Evolutionary conservation across 345 rosid species (phyloP), one percentile per base, ranked within the genome.

Genomic region (Syzygium aqueum): DNA sequence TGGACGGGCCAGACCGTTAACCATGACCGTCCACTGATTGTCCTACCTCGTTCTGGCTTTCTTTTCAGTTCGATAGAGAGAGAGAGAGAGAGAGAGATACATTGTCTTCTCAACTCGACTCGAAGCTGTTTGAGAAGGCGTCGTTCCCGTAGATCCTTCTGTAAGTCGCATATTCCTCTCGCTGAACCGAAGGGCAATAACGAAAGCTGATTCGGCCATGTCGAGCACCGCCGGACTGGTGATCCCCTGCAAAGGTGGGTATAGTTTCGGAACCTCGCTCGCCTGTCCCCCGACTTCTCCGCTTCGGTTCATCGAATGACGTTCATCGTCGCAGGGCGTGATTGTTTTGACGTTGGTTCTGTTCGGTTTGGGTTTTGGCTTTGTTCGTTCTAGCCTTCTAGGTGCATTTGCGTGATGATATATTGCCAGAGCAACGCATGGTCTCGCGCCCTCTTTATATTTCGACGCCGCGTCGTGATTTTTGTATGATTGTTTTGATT

Each of bases 171-270:
- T 73, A 19, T 5, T 10, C 49, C 80, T 73, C 82, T 73, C 49
- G 82, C 49, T 22, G 4, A 10, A 43, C 43, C 82, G 59, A 28
- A 14, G 30, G 25, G 22, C 11, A 3, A 22, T 37, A 10, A 80
- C 84, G 21, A 50, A 53, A 82, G 33, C 53, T 50, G 54, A 10
- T 7, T 83, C 73, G 53, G n/a, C 49, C 89, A 87, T 90, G 88
- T 84, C 90, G 23, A 77, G 51, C 86, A 86, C 89, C 85, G 91
- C 89, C 52, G 90, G 90, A 40, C 88, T 85, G 57, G 53, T 51
- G 49, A 86, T 89, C 46, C 86, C 85, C 73, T 89, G 92, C 88
- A 88, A 88, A 54, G 90, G 91, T 89, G 25, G 21, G 54, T 11
- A 23, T 37, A 37, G 25, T 73, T 73, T 37, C 13, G 59, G 59